Evolutionary conservation across 2,329 filamentous ascomycete species (phyloP), one percentile per base, ranked within the genome.

Genomic region (Ilyonectria sp.): DNA sequence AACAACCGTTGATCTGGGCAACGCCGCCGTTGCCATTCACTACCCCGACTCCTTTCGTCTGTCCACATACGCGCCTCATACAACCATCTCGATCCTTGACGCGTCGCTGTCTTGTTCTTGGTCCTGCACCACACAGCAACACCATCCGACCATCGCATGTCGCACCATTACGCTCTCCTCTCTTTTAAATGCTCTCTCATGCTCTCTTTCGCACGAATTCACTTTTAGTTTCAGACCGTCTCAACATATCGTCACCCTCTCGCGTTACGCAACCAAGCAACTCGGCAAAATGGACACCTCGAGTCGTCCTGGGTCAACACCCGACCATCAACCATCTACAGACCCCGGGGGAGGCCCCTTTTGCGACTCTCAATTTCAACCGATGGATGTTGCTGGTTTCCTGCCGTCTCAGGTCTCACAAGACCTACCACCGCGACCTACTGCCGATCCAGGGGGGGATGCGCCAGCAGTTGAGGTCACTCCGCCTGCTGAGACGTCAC

Each of bases 21-120:
- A 53, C 50, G 9, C n/a, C n/a, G 6, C 10, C 17, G n/a, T 6
- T 13, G n/a, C 9, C 29, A 15, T 21, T 52, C 17, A 35, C 29
- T 21, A n/a, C 43, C 44, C 26, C 29, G 10, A n/a, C 29, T 19
- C 15, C 29, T 53, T 35, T 53, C 50, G 10, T 53, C 50, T 53
- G 31, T 35, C 13, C 7, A 35, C 47, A n/a, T 17, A n/a, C 50
- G 49, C 49, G 49, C 49, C 8, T 5, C 29, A 11, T 23, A 17
- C 26, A 33, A 33, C 4, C 23, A 52, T 19, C 2, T 8, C n/a
- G 19, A 19, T 23, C 5, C 19, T 23, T 13, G 40, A 55, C 44
- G 21, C 31, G 54, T 29, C 21, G 52, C 40, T 62, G 43, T 49
- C 43, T 21, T n/a, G 43, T 10, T 52, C 49, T 62, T 56, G 52